phyloP scores from a whole-genome alignment of 768 basidiomycete genomes.

The Leccinum boreale region DNA sequence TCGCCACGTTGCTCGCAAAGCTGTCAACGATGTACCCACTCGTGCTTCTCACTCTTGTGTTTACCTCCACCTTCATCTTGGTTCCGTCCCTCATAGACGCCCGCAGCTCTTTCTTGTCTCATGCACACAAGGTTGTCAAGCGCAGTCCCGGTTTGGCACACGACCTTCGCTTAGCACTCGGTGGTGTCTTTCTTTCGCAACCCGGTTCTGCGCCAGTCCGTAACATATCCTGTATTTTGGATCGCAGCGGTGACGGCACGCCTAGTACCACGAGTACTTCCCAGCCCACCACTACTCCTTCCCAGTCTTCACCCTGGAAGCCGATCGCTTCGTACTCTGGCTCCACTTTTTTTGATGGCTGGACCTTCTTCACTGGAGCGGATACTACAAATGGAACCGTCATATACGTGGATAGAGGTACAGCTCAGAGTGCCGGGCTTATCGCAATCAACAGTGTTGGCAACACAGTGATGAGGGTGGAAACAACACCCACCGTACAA shows the following conservation, averaged over 20 bases:
- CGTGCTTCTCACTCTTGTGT: no score
- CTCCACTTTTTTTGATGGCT: conserved; percentile 75
- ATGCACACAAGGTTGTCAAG: conserved; percentile 48
- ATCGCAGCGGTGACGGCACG: conserved; percentile 20
- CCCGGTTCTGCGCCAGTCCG: conserved; percentile 27
- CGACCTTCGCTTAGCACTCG: conserved; percentile 67
- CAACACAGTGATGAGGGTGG: conserved; percentile 86
- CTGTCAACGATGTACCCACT: no score
- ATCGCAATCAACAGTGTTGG: conserved; percentile 64
- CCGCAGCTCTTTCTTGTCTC: conserved; percentile 35
- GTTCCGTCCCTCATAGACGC: conserved; percentile 19
- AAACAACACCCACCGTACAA: conserved; percentile 74
- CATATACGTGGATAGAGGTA: conserved; percentile 58
- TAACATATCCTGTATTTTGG: conserved; percentile 36
- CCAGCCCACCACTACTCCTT: conserved; percentile 14
- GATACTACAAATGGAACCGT: conserved; percentile 82
- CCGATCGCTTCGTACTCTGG: conserved; percentile 60
- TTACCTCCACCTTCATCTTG: no score
- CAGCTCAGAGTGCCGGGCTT: conserved; percentile 59
- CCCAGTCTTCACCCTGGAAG: conserved; percentile 42
- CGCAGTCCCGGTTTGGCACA: conserved; percentile 61
- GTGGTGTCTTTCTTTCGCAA: conserved; percentile 47
- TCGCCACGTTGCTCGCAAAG: no score
- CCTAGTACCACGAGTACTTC: conserved; percentile 18
- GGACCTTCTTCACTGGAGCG: conserved; percentile 61